These are phyloP conservation scores for Schizophyllum amplum DNA, from an alignment of 1,284 basidiomycete genomes.

Conservation along the genomic window DNA sequence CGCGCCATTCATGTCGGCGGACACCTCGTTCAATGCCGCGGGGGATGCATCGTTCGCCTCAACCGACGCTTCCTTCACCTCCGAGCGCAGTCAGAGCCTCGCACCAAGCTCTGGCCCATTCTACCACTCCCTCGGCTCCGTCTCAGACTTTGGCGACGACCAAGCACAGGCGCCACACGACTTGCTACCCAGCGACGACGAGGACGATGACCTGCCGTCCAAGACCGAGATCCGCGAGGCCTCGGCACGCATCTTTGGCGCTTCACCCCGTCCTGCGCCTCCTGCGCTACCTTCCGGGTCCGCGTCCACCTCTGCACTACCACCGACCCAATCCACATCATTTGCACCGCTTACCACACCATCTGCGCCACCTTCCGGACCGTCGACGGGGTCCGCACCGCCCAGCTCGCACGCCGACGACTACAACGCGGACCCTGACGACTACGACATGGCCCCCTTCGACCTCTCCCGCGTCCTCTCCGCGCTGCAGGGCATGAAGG, in stretches of 20 bases:
- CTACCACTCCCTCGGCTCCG: conserved; percentile 41
- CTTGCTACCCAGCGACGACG: conserved; percentile 20
- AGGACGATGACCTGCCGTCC: conserved; percentile 39
- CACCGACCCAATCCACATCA: no score
- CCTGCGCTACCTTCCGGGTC: not conserved
- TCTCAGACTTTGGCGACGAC: conserved; percentile 29
- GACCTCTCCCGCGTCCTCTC: conserved; percentile 58
- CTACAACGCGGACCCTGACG: conserved; percentile 20
- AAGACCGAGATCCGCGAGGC: conserved; percentile 44
- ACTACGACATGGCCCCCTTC: conserved; percentile 39
- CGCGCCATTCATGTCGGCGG: conserved; percentile 1
- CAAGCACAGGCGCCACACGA: conserved; percentile 15
- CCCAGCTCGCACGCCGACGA: conserved; percentile 12
- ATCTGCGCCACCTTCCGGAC: no score
- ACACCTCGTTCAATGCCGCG: not conserved
- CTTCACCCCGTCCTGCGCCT: conserved; percentile 4
- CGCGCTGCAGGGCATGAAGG: conserved; percentile 60
- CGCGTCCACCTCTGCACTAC: not conserved
- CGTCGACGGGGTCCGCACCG: not conserved
- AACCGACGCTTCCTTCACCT: not conserved
- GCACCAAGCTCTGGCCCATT: conserved; percentile 16
- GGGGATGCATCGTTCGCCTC: no score
- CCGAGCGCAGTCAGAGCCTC: not conserved
- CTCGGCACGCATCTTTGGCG: conserved; percentile 48
- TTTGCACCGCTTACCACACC: no score